Evolutionary conservation across 129 eudicot species (phyloP), one percentile per base, ranked within the genome.

Genomic region (Escallonia herrerae): DNA sequence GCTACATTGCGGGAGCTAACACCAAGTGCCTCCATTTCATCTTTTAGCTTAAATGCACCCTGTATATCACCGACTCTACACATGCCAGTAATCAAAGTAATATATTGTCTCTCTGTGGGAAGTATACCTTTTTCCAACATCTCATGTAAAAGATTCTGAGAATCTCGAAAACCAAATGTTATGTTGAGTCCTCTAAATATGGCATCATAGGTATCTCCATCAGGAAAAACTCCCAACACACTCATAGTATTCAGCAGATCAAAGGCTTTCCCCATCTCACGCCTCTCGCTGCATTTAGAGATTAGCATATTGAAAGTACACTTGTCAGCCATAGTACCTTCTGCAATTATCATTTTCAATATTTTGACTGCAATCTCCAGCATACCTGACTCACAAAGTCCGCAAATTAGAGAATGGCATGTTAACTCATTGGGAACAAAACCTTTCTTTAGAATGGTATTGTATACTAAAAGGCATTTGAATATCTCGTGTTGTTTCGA

Each of bases 341-440:
- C 76, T 74, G 70, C 51, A 68, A 88, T 83, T 82, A 88, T 83
- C 75, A 38, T 76, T 75, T 79, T 93, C 74, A 93, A 65, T 73
- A 80, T 56, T 64, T 93, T 93, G 10, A 71, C 80, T 8, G 85
- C 95, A 43, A 93, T 60, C 38, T 88, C 98, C 56, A 83, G 64
- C 78, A 85, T 67, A 43, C 87, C 86, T 40, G 72, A 76, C 50
- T 86, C 73, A 63, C 91, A 81, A 50, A 89, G 72, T 50, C 89
- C 91, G 60, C 68, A 79, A 69, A 86, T 56, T 56, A 93, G 69
- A 66, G 95, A 82, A 74, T 93, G 90, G 45, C 67, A 79, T 15
- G 96, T 93, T 62, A 74, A 71, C 56, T 80, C 81, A 83, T 93
- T 95, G 3, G 98, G 98, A 51, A 77, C 62, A 74, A 84, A 65